Evolutionary conservation across 129 eudicot genomes (phyloP), one percentile per base, ranked within the genome.

Genomic region (Escallonia rubra): DNA sequence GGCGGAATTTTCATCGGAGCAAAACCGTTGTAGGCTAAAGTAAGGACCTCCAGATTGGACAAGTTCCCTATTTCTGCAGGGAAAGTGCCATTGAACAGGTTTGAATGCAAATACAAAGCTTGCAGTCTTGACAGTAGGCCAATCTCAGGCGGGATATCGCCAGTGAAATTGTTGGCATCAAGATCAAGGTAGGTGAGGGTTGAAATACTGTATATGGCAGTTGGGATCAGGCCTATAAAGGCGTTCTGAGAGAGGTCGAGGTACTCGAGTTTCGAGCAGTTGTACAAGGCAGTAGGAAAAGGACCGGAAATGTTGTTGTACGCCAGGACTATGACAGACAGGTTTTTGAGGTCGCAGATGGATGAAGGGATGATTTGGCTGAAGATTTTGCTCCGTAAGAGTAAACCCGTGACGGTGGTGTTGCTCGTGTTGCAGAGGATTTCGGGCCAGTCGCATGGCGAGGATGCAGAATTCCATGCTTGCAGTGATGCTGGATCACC

Each of bases 391-490:
- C 42, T 46, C 2, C 0, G 0, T 6, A 89, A 78, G 7, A 43
- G 4, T 0, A 93, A 59, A 4, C 51, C 63, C 45, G 74, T 51
- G 76, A 89, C 88, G 10, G 78, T 42, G 47, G 80, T 83, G 79
- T 66, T 76, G 39, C 0, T 61, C 61, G 82, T n/a, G 34, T 23
- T 1, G 85, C 99, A 93, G 2, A 0, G 3, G 8, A 93, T 67
- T 50, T 75, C 99, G 53, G 82, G 85, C 99, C 96, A 93, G 45
- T 41, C 23, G 55, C 99, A 93, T 34, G 87, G 90, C 2, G 92
- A 74, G 0, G 93, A 82, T 10, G 96, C 70, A 48, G 78, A 41
- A 78, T 78, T 79, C 99, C 96, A 93, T 66, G 74, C 59, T 7
- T 48, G 47, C 38, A 85, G 76, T 6, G 80, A 23, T 2, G 58